These are phyloP conservation scores for Fusarium coffeatum DNA, from an alignment of 2,329 filamentous ascomycete genomes.

Conservation along the genomic window DNA sequence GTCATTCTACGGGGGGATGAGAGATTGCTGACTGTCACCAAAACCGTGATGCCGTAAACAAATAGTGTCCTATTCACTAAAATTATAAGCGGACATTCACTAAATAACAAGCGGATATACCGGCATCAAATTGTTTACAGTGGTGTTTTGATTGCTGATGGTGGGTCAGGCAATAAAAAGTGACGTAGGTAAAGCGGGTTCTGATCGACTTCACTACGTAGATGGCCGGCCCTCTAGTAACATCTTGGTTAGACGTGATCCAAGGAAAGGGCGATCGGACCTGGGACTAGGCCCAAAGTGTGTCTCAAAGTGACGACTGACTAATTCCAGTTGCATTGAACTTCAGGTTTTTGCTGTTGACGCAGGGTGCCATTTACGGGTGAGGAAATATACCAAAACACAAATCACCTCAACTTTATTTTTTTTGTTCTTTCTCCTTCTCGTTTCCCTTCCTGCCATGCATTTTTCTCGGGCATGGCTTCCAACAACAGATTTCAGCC, in stretches of 20 bases:
- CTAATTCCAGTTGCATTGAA: slow-evolving; percentile 25
- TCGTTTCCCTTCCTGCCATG: slow-evolving; percentile 8
- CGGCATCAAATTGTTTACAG: background rate
- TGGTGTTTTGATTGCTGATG: background rate
- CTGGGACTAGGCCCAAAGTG: slow-evolving; percentile 8
- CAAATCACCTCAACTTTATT: background rate
- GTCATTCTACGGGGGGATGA: background rate
- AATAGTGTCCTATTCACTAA: background rate
- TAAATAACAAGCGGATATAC: background rate
- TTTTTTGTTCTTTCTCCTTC: background rate
- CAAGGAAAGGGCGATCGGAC: slow-evolving; percentile 1
- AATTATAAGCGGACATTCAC: background rate
- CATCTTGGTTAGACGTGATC: background rate
- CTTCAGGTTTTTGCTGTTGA: background rate
- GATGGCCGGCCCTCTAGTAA: background rate
- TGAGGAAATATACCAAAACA: background rate
- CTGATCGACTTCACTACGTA: slow-evolving; percentile 17
- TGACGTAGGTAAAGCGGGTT: slow-evolving; percentile 14
- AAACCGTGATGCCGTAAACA: too few relatives aligned
- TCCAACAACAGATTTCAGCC: slow-evolving; percentile 34
- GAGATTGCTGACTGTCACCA: background rate
- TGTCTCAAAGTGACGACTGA: slow-evolving; percentile 23
- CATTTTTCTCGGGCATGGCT: slow-evolving; percentile 36
- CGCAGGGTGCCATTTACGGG: background rate
- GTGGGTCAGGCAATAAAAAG: slow-evolving; percentile 19